Evolutionary conservation across 805 yeast species (phyloP), one percentile per base, ranked within the genome.

Genomic region (Barnettozyma vustinii): DNA sequence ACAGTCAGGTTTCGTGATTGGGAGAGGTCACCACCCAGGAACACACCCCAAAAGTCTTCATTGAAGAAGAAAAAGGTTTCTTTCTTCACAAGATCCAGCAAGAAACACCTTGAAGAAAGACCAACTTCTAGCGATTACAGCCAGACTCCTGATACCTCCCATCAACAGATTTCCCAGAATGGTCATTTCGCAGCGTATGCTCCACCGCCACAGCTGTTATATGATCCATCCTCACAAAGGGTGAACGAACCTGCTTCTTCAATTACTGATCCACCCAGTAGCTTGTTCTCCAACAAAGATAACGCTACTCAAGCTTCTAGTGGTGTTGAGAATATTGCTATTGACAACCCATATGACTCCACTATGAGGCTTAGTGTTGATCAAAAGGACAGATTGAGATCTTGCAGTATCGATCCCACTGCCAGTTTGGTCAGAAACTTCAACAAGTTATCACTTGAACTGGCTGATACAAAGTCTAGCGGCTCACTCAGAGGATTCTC

Each of bases 41-140:
- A 18, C 20, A 33, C 45, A 16, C 27, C 45, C n/a, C 39, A n/a
- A 30, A 30, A 37, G 36, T 2, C 40, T 10, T 21, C 39, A 21
- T 15, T 40, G 39, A 37, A 45, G 47, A 46, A 46, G 16, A 39
- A 33, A n/a, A 46, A 33, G 27, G 39, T 20, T 15, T 42, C 37
- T 2, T 42, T 42, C 45, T 42, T 37, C 21, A 20, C 19, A n/a
- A 20, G 46, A n/a, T 40, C 27, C 15, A 32, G 8, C 33, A 40
- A 40, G 21, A 15, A 23, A 19, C 26, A 20, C 10, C 42, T 16
- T 3, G 48, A 23, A 3, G 49, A 42, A 18, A 37, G 53, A 7
- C 46, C 50, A 1, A 49, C 60, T 1, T 58, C 63, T 13, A 59
- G 63, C 40, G 61, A 52, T 23, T 59, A 59, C 41, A 57, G 60